Conservation (phyloP, 2,329 filamentous ascomycete species). For the Colletotrichum tropicicola region DNA sequence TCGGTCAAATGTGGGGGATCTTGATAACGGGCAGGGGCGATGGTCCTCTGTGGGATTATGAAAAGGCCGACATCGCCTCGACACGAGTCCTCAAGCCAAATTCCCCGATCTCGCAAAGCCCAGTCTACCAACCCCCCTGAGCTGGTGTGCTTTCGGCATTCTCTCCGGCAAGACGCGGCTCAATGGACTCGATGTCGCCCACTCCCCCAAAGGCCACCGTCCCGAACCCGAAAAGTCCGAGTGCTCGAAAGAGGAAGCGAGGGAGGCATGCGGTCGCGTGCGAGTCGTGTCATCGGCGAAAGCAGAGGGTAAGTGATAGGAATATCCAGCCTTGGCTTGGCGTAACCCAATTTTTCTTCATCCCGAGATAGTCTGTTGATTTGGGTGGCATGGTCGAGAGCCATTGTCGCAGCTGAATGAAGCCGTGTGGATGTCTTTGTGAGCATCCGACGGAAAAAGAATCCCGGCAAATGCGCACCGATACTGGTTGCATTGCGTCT, state of each 20-base stretch:
- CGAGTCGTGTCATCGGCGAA: slow-evolving; percentile 30
- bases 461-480: too few relatives aligned
- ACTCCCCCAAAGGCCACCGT: background rate
- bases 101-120: slow-evolving; percentile 19
- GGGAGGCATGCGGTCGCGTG: slow-evolving; percentile 26
- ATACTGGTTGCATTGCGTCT: too few relatives aligned
- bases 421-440: too few relatives aligned
- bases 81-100: background rate
- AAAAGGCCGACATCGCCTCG: slow-evolving; percentile 27
- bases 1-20: slow-evolving; percentile 21
- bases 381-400: too few relatives aligned
- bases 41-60: background rate
- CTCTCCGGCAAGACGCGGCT: background rate
- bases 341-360: background rate
- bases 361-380: background rate
- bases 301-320: slow-evolving; percentile 22
- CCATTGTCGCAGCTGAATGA: too few relatives aligned
- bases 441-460: too few relatives aligned
- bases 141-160: background rate
- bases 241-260: slow-evolving; percentile 18
- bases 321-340: background rate
- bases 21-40: background rate
- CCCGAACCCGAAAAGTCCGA: slow-evolving; percentile 10
- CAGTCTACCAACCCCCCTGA: too few relatives aligned
- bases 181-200: slow-evolving; percentile 6